phyloP scores from a whole-genome alignment of 768 basidiomycete species.

The Phanerodontia chrysosporium region DNA sequence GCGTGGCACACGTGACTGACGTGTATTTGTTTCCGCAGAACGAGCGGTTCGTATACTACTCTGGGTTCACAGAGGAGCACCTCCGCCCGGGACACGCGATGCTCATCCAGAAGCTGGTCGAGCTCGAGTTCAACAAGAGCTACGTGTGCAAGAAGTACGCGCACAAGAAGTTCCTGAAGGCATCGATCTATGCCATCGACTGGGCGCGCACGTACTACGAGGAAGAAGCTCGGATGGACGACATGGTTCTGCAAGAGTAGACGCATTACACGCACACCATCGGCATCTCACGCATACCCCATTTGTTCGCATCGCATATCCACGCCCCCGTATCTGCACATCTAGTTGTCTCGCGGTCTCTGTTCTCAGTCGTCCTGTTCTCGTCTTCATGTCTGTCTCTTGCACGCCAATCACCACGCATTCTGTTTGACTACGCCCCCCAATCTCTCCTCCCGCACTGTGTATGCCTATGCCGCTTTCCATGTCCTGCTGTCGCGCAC shows the following conservation, averaged over 20 bases:
- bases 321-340: constrained; percentile 1
- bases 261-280: not conserved
- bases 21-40: constrained; percentile 49
- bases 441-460: not conserved
- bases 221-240: constrained; percentile 33
- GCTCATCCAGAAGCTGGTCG: constrained; percentile 79
- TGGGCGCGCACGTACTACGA: constrained; percentile 58
- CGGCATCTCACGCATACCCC: not conserved
- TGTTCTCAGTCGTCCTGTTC: not conserved
- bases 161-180: constrained; percentile 97
- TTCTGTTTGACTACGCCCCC: constrained; percentile 10
- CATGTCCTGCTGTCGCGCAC: not conserved
- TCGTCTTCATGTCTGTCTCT: not conserved
- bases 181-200: constrained; percentile 70
- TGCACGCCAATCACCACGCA: not conserved
- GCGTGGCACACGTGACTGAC: constrained; percentile 30
- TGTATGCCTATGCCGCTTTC: not conserved
- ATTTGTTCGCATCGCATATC: constrained; percentile 5
- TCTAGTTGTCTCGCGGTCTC: constrained; percentile 1
- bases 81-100: constrained; percentile 75
- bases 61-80: constrained; percentile 86
- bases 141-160: constrained; percentile 97
- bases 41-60: constrained; percentile 89
- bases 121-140: constrained; percentile 73
- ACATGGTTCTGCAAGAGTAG: constrained; percentile 45